Conservation (phyloP, 2,329 filamentous ascomycete species). For the Talaromyces sp. region DNA sequence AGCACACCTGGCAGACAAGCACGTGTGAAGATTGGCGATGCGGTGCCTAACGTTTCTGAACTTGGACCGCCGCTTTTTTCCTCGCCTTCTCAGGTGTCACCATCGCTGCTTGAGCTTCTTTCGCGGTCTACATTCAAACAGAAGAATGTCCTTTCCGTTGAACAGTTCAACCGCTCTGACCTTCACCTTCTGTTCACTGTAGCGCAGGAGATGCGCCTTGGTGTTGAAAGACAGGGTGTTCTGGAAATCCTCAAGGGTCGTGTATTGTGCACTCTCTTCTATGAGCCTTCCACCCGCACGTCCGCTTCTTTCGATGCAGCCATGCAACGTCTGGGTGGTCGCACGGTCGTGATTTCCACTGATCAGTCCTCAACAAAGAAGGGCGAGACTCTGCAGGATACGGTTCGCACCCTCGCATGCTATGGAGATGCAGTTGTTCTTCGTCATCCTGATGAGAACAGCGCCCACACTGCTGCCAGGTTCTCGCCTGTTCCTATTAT, state of each 20-base stretch:
- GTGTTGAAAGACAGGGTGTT: conserved; percentile 86
- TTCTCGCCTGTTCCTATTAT: conserved; percentile 89
- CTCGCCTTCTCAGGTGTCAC: conserved; percentile 50
- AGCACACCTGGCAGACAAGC: conserved; percentile 33
- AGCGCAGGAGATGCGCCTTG: conserved; percentile 94
- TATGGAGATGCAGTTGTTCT: conserved; percentile 96
- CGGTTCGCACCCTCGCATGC: conserved; percentile 85
- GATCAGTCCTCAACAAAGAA: conserved; percentile 85
- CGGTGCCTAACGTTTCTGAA: conserved; percentile 21
- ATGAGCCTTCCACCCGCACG: conserved; percentile 92
- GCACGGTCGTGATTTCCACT: conserved; percentile 76
- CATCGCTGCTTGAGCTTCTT: conserved; percentile 65
- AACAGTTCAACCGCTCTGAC: conserved; percentile 80
- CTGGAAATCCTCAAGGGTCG: conserved; percentile 80
- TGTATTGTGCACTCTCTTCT: conserved; percentile 90
- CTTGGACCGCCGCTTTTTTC: conserved; percentile 36
- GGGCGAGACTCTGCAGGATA: conserved; percentile 90
- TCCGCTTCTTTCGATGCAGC: conserved; percentile 95
- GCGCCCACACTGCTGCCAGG: conserved; percentile 75
- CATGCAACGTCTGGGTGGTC: conserved; percentile 94
- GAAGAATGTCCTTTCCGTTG: conserved; percentile 85
- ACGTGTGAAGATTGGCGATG: conserved; percentile 23
- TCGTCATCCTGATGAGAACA: conserved; percentile 79
- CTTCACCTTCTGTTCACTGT: conserved; percentile 93
- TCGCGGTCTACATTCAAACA: conserved; percentile 81